Percentiles rank a stretch among this genome's conserved stretches.
Evolutionary conservation across 164 flowering plant genomes (phyloP).

Genomic region (Tetrastigma voinierianum): DNA sequence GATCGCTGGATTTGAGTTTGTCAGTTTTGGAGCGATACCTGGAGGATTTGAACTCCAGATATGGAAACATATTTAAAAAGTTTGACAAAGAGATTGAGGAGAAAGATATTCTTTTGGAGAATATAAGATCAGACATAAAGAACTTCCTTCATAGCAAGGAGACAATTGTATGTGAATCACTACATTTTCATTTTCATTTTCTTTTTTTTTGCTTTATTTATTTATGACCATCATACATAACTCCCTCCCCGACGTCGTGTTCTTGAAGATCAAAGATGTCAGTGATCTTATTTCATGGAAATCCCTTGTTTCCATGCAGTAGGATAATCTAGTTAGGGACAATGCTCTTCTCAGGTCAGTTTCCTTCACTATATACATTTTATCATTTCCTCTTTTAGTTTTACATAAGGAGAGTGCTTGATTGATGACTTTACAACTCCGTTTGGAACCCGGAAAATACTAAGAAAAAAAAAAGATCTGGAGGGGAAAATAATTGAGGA

Average conservation of each 20-base stretch:
- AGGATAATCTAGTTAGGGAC: slow-evolving; percentile 54
- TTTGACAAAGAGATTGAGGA: slow-evolving; percentile 66
- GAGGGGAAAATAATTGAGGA: too few relatives aligned
- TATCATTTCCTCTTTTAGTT: background rate
- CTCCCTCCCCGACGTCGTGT: slow-evolving; percentile 2
- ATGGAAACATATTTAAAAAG: slow-evolving; percentile 69
- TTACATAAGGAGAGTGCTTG: background rate
- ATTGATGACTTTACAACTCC: too few relatives aligned
- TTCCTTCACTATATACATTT: background rate
- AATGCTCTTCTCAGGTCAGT: slow-evolving; percentile 76
- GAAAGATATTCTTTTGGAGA: slow-evolving; percentile 49
- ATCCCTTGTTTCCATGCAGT: slow-evolving; percentile 60
- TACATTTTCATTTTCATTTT: background rate
- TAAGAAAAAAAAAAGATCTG: too few relatives aligned
- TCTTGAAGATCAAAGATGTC: slow-evolving; percentile 64
- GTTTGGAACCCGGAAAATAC: too few relatives aligned
- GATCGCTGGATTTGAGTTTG: slow-evolving; percentile 72
- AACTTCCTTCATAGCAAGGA: slow-evolving; percentile 48
- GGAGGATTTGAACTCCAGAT: slow-evolving; percentile 76
- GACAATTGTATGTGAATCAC: slow-evolving; percentile 50
- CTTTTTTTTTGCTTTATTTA: background rate
- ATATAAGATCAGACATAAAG: slow-evolving; percentile 50
- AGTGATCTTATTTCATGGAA: slow-evolving; percentile 71
- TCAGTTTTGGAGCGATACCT: slow-evolving; percentile 81
- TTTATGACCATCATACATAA: background rate